These are phyloP conservation scores for Mycothermus thermophilus DNA, from an alignment of 495 filamentous ascomycete species.

Conservation along the genomic window DNA sequence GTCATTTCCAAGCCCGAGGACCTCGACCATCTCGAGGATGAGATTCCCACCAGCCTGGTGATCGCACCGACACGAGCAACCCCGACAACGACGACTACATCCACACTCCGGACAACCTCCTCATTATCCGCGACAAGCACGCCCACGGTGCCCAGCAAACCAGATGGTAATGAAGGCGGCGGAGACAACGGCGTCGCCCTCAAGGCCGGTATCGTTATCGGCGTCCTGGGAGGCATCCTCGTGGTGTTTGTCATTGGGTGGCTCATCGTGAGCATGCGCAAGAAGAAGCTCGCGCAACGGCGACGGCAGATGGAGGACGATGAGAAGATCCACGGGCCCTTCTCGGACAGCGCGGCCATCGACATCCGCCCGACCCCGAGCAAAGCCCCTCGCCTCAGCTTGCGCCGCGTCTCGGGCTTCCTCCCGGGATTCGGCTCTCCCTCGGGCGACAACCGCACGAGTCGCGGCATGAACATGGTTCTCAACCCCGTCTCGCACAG, in stretches of 20 bases:
- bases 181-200: slow-evolving; percentile 43
- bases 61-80: too few relatives aligned
- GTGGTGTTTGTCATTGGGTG: slow-evolving; percentile 48
- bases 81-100: slow-evolving; percentile 3
- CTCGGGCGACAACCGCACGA: slow-evolving; percentile 22
- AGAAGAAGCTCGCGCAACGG: slow-evolving; percentile 28
- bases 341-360: slow-evolving; percentile 27
- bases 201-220: slow-evolving; percentile 76
- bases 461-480: slow-evolving; percentile 33
- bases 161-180: too few relatives aligned
- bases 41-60: too few relatives aligned
- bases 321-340: slow-evolving; percentile 36
- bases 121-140: too few relatives aligned
- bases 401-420: slow-evolving; percentile 82
- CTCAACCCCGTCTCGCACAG: slow-evolving; percentile 29
- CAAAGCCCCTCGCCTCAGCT: slow-evolving; percentile 59
- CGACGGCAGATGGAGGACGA: slow-evolving; percentile 44
- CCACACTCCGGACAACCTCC: slow-evolving; percentile 10
- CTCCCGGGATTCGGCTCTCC: slow-evolving; percentile 46
- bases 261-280: slow-evolving; percentile 53
- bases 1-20: too few relatives aligned
- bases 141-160: too few relatives aligned
- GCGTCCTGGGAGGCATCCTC: slow-evolving; percentile 51
- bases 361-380: slow-evolving; percentile 17
- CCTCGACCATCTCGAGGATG: too few relatives aligned